These are phyloP conservation scores for Gentiana macrophylla DNA, from an alignment of 257 asterid genomes.

Conservation along the genomic window DNA sequence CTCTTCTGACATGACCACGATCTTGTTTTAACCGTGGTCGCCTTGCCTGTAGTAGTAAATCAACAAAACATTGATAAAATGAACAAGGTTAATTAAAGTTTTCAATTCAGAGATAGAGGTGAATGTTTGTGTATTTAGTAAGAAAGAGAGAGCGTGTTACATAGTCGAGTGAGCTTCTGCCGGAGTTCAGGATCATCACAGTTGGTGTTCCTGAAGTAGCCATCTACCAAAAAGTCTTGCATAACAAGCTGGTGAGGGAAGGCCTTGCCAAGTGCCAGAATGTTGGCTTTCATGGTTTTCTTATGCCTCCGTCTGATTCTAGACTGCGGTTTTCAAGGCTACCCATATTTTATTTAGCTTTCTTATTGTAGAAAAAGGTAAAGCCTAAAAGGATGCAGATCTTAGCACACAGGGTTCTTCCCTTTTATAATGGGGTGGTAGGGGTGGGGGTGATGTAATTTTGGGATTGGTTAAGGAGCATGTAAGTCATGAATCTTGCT, in stretches of 20 bases:
- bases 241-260: constrained; percentile 93
- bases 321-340: constrained; percentile 18
- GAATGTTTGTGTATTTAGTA: too few species aligned
- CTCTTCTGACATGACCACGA: constrained; percentile 95
- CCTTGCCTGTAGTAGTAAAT: constrained; percentile 45
- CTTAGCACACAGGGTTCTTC: too few species aligned
- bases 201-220: constrained; percentile 71
- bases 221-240: constrained; percentile 87
- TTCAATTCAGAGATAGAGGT: not conserved
- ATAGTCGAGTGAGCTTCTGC: constrained; percentile 78
- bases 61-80: not conserved
- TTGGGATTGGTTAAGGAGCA: constrained; percentile 30
- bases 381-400: too few species aligned
- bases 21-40: constrained; percentile 89
- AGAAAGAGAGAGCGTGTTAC: constrained; percentile 22
- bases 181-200: constrained; percentile 72
- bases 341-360: too few species aligned
- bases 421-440: too few species aligned
- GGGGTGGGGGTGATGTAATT: constrained; percentile 8
- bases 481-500: constrained; percentile 21
- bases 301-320: constrained; percentile 8
- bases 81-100: not conserved
- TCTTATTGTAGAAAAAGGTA: too few species aligned
- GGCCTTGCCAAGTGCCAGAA: constrained; percentile 87
- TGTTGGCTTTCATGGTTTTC: constrained; percentile 35